phyloP scores from a whole-genome alignment of 768 basidiomycete genomes.

The Hypholoma fasciculare region DNA sequence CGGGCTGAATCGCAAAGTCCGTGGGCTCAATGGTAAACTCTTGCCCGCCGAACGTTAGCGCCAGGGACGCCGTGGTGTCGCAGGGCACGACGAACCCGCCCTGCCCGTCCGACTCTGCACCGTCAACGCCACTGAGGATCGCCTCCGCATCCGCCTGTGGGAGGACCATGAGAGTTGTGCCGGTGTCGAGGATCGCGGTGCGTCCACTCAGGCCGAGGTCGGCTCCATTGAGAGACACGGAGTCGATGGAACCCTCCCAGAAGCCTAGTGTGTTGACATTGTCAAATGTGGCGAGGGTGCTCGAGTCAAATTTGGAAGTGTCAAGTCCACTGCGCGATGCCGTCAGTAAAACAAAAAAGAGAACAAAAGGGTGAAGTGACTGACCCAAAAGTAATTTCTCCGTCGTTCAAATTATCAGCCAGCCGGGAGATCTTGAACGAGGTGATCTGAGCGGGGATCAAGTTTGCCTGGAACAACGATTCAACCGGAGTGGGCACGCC shows the following conservation, averaged over 20 bases:
- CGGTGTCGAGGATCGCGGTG: slow-evolving; percentile 73
- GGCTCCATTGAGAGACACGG: slow-evolving; percentile 57
- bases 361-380: background rate
- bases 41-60: slow-evolving; percentile 47
- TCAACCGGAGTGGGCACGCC: slow-evolving; percentile 69
- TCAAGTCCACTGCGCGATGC: slow-evolving; percentile 54
- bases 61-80: slow-evolving; percentile 39
- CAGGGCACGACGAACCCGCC: slow-evolving; percentile 56
- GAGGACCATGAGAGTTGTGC: slow-evolving; percentile 52
- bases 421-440: slow-evolving; percentile 82
- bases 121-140: slow-evolving; percentile 43
- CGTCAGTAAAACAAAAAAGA: background rate
- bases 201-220: slow-evolving; percentile 54
- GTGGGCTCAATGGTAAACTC: slow-evolving; percentile 59
- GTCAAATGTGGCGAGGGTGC: slow-evolving; percentile 55
- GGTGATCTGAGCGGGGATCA: slow-evolving; percentile 64
- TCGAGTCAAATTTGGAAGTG: slow-evolving; percentile 60
- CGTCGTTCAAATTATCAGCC: slow-evolving; percentile 68
- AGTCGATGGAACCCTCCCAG: slow-evolving; percentile 74
- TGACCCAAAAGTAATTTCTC: slow-evolving; percentile 78
- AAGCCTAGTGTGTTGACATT: slow-evolving; percentile 73
- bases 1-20: slow-evolving; percentile 59
- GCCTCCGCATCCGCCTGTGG: slow-evolving; percentile 38
- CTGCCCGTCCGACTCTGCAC: slow-evolving; percentile 42
- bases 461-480: slow-evolving; percentile 54